Conservation (phyloP, 1,139 yeast species). For the Eremothecium gossypii region DNA sequence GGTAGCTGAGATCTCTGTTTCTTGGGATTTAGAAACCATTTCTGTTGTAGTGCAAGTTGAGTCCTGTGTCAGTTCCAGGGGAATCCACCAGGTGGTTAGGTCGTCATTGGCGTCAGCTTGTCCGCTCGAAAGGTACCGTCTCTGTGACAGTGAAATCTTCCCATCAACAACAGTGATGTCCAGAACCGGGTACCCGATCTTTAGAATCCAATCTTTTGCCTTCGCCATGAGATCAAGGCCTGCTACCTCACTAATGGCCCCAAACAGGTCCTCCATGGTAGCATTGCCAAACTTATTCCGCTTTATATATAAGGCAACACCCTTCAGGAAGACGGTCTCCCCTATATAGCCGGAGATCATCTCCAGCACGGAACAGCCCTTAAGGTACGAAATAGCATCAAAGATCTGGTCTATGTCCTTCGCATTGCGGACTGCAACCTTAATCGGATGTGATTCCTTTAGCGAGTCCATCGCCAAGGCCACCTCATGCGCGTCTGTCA, state of each 20-base stretch:
- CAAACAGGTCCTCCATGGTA: constrained; percentile 52
- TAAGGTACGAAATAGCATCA: constrained; percentile 73
- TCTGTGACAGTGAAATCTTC: constrained; percentile 38
- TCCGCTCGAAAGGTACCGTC: constrained; percentile 48
- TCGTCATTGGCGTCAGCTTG: constrained; percentile 43
- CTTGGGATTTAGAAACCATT: constrained; percentile 39
- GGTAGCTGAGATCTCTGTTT: constrained; percentile 29
- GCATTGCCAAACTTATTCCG: constrained; percentile 49
- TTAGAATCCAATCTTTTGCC: constrained; percentile 54
- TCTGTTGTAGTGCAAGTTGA: constrained; percentile 21
- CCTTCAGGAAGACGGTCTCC: constrained; percentile 53
- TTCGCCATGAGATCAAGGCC: constrained; percentile 45
- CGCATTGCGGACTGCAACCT: constrained; percentile 73
- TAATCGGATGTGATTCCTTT: constrained; percentile 78
- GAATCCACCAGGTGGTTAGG: constrained; percentile 65
- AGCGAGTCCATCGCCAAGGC: constrained; percentile 67
- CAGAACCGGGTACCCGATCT: constrained; percentile 58
- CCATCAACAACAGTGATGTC: constrained; percentile 32
- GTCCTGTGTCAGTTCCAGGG: constrained; percentile 39
- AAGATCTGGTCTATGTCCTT: constrained; percentile 81
- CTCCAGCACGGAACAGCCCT: constrained; percentile 66
- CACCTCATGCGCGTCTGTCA: constrained; percentile 57
- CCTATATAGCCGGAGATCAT: constrained; percentile 68
- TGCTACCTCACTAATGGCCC: constrained; percentile 45
- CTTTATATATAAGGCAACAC: constrained; percentile 60